Base-by-base conservation (phyloP, 2,329 filamentous ascomycete genomes). In the Ceratocystis alfenasii region DNA sequence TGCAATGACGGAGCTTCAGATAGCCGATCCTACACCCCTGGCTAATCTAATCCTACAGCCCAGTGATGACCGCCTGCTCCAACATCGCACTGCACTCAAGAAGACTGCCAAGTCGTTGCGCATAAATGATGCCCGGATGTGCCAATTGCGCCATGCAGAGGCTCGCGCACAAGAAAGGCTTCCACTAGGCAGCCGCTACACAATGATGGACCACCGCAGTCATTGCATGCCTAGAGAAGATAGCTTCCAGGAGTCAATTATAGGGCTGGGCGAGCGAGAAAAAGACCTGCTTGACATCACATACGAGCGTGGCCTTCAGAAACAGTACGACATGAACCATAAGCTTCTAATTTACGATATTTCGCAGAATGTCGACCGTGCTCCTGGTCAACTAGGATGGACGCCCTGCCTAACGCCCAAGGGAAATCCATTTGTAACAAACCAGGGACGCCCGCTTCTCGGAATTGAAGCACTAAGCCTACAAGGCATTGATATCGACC, bases 281-380 rank as follows among this genome's bases (percentile, higher is more conserved):
- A 78, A 80, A 68, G 89, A 92, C 70, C 79, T 82, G 0, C 76
- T 89, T 2, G 89, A 90, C 64, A 85, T 86, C 64, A 78, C 78
- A 10, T 81, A 78, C 66, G 74, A 88, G 8, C 76, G 81, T 25
- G 67, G 68, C 2, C 64, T 68, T 7, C 80, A 78, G 50, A 73
- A 80, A 1, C 68, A 70, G 3, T 72, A 74, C 15, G 79, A 91
- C 70, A 78, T 75, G 10, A 65, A 59, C 3, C 75, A 71, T 71
- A 79, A 82, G 72, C 71, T 74, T 12, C 72, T 75, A 12, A 73
- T 83, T 45, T 79, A 84, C 69, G 86, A 93, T 67, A 75, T 89
- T 0, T 88, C 86, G 5, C 89, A 92, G 71, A 91, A 90, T 64
- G 79, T 90, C 7, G 86, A 90, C 70, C 78, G 87, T 15, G 78